Evolutionary conservation across 345 rosid species (phyloP).

Genomic region (Raphanus sativus): DNA sequence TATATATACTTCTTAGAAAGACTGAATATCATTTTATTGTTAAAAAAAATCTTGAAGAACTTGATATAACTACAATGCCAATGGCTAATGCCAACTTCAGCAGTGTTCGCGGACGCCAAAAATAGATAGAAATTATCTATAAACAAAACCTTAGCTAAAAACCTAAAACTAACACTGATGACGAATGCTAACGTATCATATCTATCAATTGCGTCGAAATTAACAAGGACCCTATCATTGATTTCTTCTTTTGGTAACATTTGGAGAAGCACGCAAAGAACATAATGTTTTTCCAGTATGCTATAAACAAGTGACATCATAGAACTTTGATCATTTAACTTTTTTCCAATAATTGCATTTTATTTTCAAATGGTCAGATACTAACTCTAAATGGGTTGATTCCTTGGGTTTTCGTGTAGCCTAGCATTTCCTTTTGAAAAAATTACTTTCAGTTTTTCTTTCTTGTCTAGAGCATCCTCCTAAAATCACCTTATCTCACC

Average conservation of each 20-base stretch:
- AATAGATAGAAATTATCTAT: neutral
- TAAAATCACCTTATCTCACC: slow-evolving; percentile 33
- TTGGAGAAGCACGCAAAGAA: slow-evolving; percentile 35
- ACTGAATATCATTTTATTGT: neutral
- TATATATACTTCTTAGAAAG: neutral
- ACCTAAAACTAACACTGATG: slow-evolving; percentile 22
- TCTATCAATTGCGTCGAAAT: slow-evolving; percentile 20
- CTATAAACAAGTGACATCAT: slow-evolving; percentile 24
- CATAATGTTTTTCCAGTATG: slow-evolving; percentile 15
- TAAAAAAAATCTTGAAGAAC: neutral
- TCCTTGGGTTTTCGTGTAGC: slow-evolving; percentile 33
- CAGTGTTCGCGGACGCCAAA: neutral
- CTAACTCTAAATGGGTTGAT: slow-evolving; percentile 32
- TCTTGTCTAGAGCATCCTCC: slow-evolving; percentile 2
- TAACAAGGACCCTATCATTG: slow-evolving; percentile 27
- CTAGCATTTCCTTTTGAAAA: slow-evolving; percentile 3
- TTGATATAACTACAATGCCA: neutral
- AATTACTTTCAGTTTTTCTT: neutral
- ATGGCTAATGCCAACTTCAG: neutral
- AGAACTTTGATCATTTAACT: neutral
- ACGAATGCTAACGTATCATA: slow-evolving; percentile 17
- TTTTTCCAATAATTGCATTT: slow-evolving; percentile 21
- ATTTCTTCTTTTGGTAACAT: slow-evolving; percentile 37
- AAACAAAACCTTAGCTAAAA: neutral
- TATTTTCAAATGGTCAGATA: slow-evolving; percentile 30